Evolutionary conservation across 495 filamentous ascomycete species (phyloP), one percentile per base, ranked within the genome.

Genomic region (Podospora anserina): DNA sequence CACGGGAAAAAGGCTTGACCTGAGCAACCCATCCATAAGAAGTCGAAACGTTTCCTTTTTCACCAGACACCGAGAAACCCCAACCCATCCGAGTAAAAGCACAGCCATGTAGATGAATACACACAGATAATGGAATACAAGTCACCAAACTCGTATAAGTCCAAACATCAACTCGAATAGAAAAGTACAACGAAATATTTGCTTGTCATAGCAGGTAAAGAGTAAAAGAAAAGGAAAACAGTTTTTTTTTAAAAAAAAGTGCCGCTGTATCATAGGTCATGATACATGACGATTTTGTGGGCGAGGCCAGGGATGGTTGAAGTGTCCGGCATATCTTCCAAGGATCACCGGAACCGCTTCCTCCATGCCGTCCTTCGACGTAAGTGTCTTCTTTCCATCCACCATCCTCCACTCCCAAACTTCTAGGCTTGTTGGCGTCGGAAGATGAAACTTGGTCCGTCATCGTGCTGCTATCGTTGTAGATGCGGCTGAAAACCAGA

Each of bases 351-450:
- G 32, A 67, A 28, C 9, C 23, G 34, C 63, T 67, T 49, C n/a
- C 7, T 60, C 69, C 76, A 76, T 72, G 74, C 76, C 76, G 76
- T 78, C 76, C 76, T 72, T 70, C 71, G 66, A 74, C 76, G 74
- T 78, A 74, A 66, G 71, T 70, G 9, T 49, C 44, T 34, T 13
- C 57, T 53, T 27, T 32, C 61, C 18, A 4, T 26, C 32, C 61
- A 18, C 32, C 39, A 67, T 20, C 66, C 32, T 49, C 1, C 20
- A 65, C 16, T 27, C 53, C 39, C n/a, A 39, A 39, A 30, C 6
- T 53, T 34, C 28, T 27, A 20, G 49, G 59, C 19, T 49, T 53
- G 57, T 26, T 55, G 20, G 53, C 16, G 20, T 26, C 23, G 19
- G 13, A 28, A 11, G 55, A 19, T 26, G 9, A 18, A 26, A 20